Percentiles rank a stretch among this genome's conserved stretches.
phyloP scores from a whole-genome alignment of 179 eudicot species.

The Corrigiola litoralis region DNA sequence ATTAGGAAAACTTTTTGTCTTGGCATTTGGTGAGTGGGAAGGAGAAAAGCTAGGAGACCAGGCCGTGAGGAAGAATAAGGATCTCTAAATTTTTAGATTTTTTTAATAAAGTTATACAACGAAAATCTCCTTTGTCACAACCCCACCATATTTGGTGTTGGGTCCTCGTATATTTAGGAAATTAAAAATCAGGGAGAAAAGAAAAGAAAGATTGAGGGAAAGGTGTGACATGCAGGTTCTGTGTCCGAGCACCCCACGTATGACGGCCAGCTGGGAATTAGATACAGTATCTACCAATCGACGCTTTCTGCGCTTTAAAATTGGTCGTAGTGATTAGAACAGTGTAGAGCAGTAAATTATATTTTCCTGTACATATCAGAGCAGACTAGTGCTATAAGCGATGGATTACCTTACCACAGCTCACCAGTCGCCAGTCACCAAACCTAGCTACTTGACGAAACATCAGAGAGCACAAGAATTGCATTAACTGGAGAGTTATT shows the following conservation, averaged over 20 bases:
- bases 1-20: constrained; percentile 12
- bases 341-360: no score
- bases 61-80: constrained; percentile 32
- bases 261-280: constrained; percentile 5
- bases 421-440: no score
- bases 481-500: no score
- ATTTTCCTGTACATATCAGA: no score
- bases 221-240: not conserved
- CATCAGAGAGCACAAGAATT: no score
- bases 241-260: constrained; percentile 6
- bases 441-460: no score
- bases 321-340: no score
- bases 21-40: constrained; percentile 29
- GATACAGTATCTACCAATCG: not conserved
- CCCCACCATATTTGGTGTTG: constrained; percentile 2
- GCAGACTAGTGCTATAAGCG: no score
- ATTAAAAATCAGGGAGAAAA: not conserved
- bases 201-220: not conserved
- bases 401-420: no score
- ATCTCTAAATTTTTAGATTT: constrained; percentile 44
- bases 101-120: not conserved
- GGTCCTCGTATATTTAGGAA: constrained; percentile 10
- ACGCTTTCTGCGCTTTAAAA: no score
- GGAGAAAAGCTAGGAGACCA: constrained; percentile 31
- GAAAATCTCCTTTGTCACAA: not conserved